Conservation (phyloP, 225 moss, liverwort and hornwort genomes). For the Takakia lepidozioides region DNA sequence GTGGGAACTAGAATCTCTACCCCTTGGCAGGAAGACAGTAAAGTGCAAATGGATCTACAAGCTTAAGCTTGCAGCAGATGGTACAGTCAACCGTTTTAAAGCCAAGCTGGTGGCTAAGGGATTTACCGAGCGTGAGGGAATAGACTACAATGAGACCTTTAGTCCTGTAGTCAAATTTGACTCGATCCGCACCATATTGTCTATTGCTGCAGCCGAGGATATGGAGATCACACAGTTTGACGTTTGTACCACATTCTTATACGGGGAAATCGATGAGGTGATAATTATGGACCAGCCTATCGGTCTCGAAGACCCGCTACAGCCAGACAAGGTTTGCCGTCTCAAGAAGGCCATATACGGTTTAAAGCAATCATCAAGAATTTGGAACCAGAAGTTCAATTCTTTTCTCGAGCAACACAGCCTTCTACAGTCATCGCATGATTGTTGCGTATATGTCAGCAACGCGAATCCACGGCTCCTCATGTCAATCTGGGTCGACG, state of each 20-base stretch:
- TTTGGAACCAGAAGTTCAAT: neutral
- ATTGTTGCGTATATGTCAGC: neutral
- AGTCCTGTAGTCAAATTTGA: slow-evolving; percentile 3
- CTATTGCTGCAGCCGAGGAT: slow-evolving; percentile 5
- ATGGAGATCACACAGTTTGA: slow-evolving; percentile 7
- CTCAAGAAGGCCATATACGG: neutral
- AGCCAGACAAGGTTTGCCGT: neutral
- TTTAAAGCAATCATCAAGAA: neutral
- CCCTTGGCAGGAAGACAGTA: neutral
- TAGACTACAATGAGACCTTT: slow-evolving; percentile 8
- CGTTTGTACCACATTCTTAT: neutral
- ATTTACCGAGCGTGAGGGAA: slow-evolving; percentile 2
- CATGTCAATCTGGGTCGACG: neutral
- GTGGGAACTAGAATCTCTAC: slow-evolving; percentile 1
- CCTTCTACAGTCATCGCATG: neutral
- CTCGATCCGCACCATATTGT: slow-evolving; percentile 1
- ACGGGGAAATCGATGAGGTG: slow-evolving; percentile 2
- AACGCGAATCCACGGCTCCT: neutral
- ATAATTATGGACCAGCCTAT: slow-evolving; percentile 5
- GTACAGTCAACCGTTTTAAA: neutral
- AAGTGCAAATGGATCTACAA: slow-evolving; percentile 4
- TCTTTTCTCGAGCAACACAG: neutral
- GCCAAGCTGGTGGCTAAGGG: slow-evolving; percentile 2
- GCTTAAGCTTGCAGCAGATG: neutral
- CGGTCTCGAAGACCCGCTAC: neutral